A percentile compares a stretch with the other conserved stretches of the same genome.
Evolutionary conservation across 768 basidiomycete genomes (phyloP).

Genomic region (Cantharellus cinnabarinus): DNA sequence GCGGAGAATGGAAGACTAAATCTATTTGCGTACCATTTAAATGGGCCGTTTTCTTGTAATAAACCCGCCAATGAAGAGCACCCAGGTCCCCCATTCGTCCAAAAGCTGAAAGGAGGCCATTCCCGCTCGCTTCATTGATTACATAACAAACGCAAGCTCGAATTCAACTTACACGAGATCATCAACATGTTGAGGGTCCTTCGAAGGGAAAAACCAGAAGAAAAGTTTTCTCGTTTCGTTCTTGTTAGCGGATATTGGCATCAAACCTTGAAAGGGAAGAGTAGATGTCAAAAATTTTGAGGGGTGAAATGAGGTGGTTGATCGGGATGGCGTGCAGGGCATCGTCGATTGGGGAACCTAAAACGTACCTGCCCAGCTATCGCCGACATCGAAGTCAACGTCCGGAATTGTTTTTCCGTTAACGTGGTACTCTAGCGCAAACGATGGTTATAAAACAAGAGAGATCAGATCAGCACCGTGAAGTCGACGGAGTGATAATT

Average conservation of each 20-base stretch:
- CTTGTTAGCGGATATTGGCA: not conserved
- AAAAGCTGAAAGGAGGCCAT: not conserved
- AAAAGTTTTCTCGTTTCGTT: constrained; percentile 4
- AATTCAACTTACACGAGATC: not conserved
- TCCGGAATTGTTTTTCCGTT: constrained; percentile 1
- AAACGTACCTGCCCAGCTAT: constrained; percentile 1
- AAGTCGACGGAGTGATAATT: not conserved
- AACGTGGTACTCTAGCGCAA: constrained; percentile 1
- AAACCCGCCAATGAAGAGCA: constrained; percentile 1
- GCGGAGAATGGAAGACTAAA: not conserved
- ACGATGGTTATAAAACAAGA: not conserved
- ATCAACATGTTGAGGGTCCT: not conserved
- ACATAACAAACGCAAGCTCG: not conserved
- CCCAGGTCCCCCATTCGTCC: constrained; percentile 1
- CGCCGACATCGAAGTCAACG: constrained; percentile 3
- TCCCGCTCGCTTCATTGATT: too few species aligned
- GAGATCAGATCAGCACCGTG: not conserved
- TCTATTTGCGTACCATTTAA: not conserved
- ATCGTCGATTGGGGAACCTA: not conserved
- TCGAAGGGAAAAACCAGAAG: constrained; percentile 4
- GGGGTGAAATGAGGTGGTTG: too few species aligned
- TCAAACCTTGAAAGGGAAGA: not conserved
- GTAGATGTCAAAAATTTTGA: not conserved
- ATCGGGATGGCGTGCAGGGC: too few species aligned
- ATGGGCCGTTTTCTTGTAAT: constrained; percentile 1